Evolutionary conservation across 805 yeast genomes (phyloP).

Genomic region (Candida krabiensis): DNA sequence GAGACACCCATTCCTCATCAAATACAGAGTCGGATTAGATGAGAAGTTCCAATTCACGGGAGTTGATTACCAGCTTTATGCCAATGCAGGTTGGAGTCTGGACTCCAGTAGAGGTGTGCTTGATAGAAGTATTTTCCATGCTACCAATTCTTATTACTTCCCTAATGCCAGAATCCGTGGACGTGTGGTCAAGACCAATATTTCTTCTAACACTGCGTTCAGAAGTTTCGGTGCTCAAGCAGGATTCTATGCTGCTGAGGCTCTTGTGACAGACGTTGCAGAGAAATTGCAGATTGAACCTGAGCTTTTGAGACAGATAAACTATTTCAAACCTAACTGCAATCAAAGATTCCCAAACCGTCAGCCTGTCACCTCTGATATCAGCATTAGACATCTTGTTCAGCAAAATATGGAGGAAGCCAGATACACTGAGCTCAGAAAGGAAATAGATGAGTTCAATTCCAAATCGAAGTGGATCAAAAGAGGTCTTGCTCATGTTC

Average conservation of each 20-base stretch:
- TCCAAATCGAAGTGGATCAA: slow-evolving; percentile 42
- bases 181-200: slow-evolving; percentile 42
- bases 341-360: slow-evolving; percentile 39
- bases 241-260: slow-evolving; percentile 46
- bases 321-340: slow-evolving; percentile 35
- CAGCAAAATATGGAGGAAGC: slow-evolving; percentile 35
- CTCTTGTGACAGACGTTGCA: slow-evolving; percentile 39
- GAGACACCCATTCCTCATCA: slow-evolving; percentile 45
- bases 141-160: slow-evolving; percentile 43
- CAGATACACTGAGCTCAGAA: slow-evolving; percentile 33
- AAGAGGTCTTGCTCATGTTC: slow-evolving; percentile 45
- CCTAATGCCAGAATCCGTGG: slow-evolving; percentile 41
- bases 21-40: slow-evolving; percentile 44
- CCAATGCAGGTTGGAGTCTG: slow-evolving; percentile 50
- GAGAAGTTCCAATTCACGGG: slow-evolving; percentile 41
- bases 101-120: slow-evolving; percentile 48
- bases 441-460: slow-evolving; percentile 42
- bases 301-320: slow-evolving; percentile 37
- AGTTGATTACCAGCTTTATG: slow-evolving; percentile 38
- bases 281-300: slow-evolving; percentile 41
- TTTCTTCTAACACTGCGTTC: slow-evolving; percentile 49
- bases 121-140: slow-evolving; percentile 45
- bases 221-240: slow-evolving; percentile 53
- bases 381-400: slow-evolving; percentile 38
- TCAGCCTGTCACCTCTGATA: slow-evolving; percentile 41